Conservation (phyloP, 208 protist genomes). For the Acanthamoeba sp. region DNA sequence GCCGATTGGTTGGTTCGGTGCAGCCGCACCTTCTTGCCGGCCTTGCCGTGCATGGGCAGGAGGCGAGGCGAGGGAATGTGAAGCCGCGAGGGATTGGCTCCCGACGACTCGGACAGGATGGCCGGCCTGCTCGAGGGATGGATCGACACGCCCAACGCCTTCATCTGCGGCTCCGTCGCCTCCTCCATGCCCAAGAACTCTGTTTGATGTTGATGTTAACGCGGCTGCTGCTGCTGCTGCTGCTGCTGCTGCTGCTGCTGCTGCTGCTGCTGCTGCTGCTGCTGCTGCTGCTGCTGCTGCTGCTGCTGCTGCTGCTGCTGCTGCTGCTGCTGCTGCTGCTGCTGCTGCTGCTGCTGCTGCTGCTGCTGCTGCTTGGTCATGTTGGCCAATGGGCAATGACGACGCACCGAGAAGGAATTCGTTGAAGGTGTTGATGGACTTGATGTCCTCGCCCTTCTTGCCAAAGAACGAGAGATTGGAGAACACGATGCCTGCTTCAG, state of each 20-base stretch:
- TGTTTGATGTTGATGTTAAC: no score
- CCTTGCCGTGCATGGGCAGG: slow-evolving; percentile 18
- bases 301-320: no score
- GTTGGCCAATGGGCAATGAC: neutral
- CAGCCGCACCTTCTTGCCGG: neutral
- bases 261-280: no score
- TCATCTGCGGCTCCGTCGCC: slow-evolving; percentile 71
- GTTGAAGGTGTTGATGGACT: slow-evolving; percentile 65
- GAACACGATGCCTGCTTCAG: slow-evolving; percentile 63
- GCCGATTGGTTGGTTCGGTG: no score
- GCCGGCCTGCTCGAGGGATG: neutral
- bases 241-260: no score
- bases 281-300: no score
- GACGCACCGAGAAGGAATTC: slow-evolving; percentile 47
- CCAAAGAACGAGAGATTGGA: slow-evolving; percentile 59
- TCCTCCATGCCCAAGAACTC: slow-evolving; percentile 66
- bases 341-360: no score
- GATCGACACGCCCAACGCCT: slow-evolving; percentile 41
- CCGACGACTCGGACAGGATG: neutral
- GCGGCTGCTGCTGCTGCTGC: no score
- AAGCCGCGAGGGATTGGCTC: neutral
- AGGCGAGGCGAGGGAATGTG: slow-evolving; percentile 13
- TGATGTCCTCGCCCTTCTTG: slow-evolving; percentile 67
- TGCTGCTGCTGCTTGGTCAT: no score
- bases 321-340: no score